phyloP scores from a whole-genome alignment of 208 protist genomes.

The Leishmania lainsoni region DNA sequence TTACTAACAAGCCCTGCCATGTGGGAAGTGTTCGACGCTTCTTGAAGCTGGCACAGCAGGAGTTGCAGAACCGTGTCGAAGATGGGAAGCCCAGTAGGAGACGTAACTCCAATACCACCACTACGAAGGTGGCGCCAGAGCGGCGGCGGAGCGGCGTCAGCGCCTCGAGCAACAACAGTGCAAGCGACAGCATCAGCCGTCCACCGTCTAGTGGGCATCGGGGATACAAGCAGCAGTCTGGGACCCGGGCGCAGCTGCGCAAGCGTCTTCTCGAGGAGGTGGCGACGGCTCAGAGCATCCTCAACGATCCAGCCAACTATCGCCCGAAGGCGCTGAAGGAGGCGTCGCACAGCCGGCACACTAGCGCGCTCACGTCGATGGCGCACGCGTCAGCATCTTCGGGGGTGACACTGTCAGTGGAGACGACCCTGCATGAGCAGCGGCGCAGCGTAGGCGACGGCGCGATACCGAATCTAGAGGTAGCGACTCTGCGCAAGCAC shows the following conservation, averaged over 20 bases:
- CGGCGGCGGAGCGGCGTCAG: neutral
- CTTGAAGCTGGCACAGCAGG: constrained; percentile 43
- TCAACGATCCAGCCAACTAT: constrained; percentile 19
- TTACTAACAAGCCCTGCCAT: constrained; percentile 48
- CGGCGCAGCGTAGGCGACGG: neutral
- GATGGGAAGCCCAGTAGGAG: neutral
- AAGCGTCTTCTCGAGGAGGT: constrained; percentile 28
- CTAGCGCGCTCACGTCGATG: neutral
- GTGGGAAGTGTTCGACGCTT: constrained; percentile 54
- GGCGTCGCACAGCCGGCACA: neutral
- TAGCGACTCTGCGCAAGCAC: neutral
- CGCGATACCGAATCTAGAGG: neutral
- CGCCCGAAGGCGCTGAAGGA: constrained; percentile 6
- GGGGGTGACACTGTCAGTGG: neutral
- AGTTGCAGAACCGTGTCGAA: constrained; percentile 28
- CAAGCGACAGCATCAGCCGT: neutral
- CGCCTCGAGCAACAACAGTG: constrained; percentile 10
- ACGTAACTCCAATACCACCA: neutral
- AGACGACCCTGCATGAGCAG: neutral
- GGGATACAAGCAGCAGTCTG: constrained; percentile 9
- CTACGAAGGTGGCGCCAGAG: neutral
- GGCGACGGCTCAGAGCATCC: constrained; percentile 24
- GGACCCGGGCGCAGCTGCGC: constrained; percentile 10
- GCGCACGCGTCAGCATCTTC: neutral
- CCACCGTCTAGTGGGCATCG: constrained; percentile 3